Conservation (phyloP, 805 yeast species). For the Candida golubevii region DNA sequence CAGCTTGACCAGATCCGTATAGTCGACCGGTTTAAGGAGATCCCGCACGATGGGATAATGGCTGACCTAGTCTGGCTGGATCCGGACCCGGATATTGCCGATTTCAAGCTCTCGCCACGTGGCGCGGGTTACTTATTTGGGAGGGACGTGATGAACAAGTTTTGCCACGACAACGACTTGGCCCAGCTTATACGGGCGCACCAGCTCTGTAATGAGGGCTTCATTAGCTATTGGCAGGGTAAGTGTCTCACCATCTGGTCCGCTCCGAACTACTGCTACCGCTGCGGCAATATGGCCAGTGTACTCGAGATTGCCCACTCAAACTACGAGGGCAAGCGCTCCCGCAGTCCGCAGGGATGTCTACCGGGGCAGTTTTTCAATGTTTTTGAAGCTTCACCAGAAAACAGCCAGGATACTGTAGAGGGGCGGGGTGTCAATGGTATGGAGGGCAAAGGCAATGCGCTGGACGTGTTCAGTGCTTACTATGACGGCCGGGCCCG, state of each 20-base stretch:
- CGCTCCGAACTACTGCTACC: conserved; percentile 95
- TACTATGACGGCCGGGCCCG: conserved; percentile 26
- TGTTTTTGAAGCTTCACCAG: conserved; percentile 97
- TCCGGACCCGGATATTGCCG: conserved; percentile 72
- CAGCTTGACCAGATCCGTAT: conserved; percentile 87
- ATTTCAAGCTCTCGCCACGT: conserved; percentile 85
- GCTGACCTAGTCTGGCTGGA: conserved; percentile 99
- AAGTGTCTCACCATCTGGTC: conserved; percentile 96
- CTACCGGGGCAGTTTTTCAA: conserved; percentile 68
- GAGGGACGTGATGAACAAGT: conserved; percentile 80
- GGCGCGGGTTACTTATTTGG: conserved; percentile 99
- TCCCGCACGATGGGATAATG: conserved; percentile 99
- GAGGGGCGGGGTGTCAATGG: conserved; percentile 41
- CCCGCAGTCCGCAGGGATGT: conserved; percentile 21
- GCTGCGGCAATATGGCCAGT: conserved; percentile 97
- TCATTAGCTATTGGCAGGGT: conserved; percentile 85
- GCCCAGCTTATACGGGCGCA: conserved; percentile 88
- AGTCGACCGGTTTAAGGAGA: conserved; percentile 87
- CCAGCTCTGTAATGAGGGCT: conserved; percentile 95
- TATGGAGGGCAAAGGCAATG: conserved; percentile 6
- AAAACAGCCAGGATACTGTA: conserved; percentile 60
- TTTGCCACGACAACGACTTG: conserved; percentile 71
- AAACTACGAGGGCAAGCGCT: conserved; percentile 34
- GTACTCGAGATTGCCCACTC: conserved; percentile 72
- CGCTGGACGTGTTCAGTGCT: conserved; percentile 23